Conservation (phyloP, 169 alveolate species). For the Eimeria falciformis region DNA sequence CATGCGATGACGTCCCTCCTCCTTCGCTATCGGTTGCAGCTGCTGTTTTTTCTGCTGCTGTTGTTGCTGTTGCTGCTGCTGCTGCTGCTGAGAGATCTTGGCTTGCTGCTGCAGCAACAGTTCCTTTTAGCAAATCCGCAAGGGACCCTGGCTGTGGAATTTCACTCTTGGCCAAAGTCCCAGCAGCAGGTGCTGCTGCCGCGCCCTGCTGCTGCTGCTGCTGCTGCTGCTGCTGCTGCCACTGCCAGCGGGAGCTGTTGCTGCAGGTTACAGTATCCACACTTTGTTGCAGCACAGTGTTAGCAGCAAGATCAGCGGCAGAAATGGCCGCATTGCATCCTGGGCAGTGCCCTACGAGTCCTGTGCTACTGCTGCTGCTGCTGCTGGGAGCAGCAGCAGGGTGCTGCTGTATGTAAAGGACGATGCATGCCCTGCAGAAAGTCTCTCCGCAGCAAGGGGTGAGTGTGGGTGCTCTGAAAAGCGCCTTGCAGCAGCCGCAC, state of each 20-base stretch:
- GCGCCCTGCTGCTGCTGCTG: conserved; percentile 33
- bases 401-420: conserved; percentile 62
- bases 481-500: conserved; percentile 52
- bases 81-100: neutral
- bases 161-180: neutral
- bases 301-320: conserved; percentile 23
- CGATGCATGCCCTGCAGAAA: conserved; percentile 59
- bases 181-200: conserved; percentile 24
- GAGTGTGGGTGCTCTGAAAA: conserved; percentile 50
- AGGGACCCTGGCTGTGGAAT: conserved; percentile 39
- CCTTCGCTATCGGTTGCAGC: neutral
- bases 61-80: conserved; percentile 14
- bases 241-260: conserved; percentile 13
- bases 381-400: conserved; percentile 28
- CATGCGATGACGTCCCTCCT: neutral
- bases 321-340: conserved; percentile 51
- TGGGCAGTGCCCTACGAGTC: conserved; percentile 55
- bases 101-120: neutral
- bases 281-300: conserved; percentile 71
- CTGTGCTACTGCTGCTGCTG: conserved; percentile 46
- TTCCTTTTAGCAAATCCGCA: neutral
- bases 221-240: conserved; percentile 25
- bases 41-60: neutral
- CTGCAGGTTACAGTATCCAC: conserved; percentile 61
- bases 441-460: conserved; percentile 77